A percentile compares a stretch with the other conserved stretches of the same genome.
phyloP scores from a whole-genome alignment of 345 rosid genomes.

The Brassica rapa region DNA sequence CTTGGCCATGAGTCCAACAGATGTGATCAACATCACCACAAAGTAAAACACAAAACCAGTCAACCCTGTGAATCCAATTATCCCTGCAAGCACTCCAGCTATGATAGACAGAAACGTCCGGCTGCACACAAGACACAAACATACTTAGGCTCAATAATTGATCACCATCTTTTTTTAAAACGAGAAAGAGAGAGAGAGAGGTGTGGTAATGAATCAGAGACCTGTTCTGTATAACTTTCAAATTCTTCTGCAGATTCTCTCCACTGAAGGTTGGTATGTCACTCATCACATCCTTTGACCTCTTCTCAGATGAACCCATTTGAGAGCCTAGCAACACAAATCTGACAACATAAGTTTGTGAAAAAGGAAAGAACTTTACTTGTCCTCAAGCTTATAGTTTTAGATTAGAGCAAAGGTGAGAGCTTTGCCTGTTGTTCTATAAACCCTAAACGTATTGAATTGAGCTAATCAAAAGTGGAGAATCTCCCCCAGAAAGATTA shows the following conservation, averaged over 20 bases:
- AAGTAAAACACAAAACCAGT: constrained; percentile 81
- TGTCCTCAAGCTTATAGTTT: neutral
- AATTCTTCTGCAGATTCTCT: constrained; percentile 88
- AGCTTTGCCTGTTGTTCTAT: neutral
- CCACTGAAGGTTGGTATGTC: constrained; percentile 67
- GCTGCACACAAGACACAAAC: constrained; percentile 50
- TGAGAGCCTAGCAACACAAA: neutral
- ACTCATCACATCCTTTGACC: constrained; percentile 53
- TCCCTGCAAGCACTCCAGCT: constrained; percentile 91
- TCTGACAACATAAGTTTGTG: neutral
- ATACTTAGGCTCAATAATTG: too few species aligned
- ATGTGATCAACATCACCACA: constrained; percentile 80
- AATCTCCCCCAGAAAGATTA: neutral
- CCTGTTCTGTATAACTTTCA: constrained; percentile 66
- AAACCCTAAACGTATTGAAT: neutral
- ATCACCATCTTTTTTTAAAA: too few species aligned
- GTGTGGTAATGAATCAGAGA: neutral
- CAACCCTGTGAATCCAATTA: constrained; percentile 82
- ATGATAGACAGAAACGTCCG: constrained; percentile 92
- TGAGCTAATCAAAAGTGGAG: neutral
- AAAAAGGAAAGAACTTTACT: neutral
- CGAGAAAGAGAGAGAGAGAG: too few species aligned
- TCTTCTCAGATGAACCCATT: constrained; percentile 77
- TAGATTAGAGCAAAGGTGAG: constrained; percentile 1
- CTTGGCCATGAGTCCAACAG: constrained; percentile 82